Percentiles rank a stretch among this genome's conserved stretches.
Evolutionary conservation across 495 filamentous ascomycete genomes (phyloP).

Genomic region (Aspergillus cristatus): DNA sequence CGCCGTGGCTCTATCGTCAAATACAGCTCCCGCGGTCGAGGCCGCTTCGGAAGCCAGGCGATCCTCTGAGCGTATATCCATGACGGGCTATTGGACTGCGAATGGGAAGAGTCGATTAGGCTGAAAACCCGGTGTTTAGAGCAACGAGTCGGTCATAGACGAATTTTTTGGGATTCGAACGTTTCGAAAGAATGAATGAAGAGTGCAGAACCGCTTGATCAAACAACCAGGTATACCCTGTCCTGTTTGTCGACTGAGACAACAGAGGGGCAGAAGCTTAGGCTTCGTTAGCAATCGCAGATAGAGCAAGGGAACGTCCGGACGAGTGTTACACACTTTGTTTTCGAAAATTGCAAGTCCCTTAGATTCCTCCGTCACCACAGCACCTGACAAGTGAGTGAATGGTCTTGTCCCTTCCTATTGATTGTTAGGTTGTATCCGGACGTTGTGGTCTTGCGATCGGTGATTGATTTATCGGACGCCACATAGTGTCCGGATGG

Average conservation of each 20-base stretch:
- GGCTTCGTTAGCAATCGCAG: constrained; percentile 1
- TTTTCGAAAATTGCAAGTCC: constrained; percentile 2
- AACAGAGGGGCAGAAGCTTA: constrained; percentile 16
- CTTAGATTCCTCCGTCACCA: constrained; percentile 4
- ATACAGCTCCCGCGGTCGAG: constrained; percentile 58
- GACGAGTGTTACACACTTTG: background rate
- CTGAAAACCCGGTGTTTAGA: constrained; percentile 1
- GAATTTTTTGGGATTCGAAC: background rate
- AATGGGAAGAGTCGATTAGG: constrained; percentile 3
- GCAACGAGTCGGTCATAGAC: constrained; percentile 3
- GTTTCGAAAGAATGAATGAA: constrained; percentile 22
- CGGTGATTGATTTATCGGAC: constrained; percentile 15
- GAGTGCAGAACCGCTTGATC: constrained; percentile 12
- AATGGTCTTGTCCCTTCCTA: constrained; percentile 4
- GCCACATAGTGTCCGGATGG: constrained; percentile 28
- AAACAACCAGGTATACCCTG: constrained; percentile 2
- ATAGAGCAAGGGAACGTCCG: background rate
- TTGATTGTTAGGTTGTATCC: too few relatives aligned
- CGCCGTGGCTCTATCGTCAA: constrained; percentile 55
- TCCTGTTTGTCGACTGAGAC: constrained; percentile 7
- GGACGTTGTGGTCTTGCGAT: constrained; percentile 18
- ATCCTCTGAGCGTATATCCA: too few relatives aligned
- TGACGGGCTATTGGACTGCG: constrained; percentile 1
- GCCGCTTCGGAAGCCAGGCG: too few relatives aligned
- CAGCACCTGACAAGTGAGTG: constrained; percentile 2